A percentile compares a stretch with the other conserved stretches of the same genome.
These are phyloP conservation scores for Jamesozyma piceae DNA, from an alignment of 805 yeast genomes.

Conservation along the genomic window DNA sequence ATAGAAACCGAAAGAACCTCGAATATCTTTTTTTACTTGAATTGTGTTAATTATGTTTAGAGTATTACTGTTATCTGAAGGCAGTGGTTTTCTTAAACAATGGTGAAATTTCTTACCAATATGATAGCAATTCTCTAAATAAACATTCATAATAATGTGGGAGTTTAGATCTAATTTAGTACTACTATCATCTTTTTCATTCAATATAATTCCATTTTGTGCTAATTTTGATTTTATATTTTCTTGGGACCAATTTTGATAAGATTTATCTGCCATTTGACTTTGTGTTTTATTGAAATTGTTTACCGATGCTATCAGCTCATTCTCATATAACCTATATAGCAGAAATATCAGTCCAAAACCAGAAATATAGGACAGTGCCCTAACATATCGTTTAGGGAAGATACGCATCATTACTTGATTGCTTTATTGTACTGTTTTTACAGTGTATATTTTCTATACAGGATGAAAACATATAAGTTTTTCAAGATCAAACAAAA, in stretches of 20 bases:
- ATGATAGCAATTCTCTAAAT: slow-evolving; percentile 15
- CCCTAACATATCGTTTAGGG: neutral
- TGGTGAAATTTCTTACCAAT: slow-evolving; percentile 9
- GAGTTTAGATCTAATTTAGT: neutral
- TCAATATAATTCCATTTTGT: neutral
- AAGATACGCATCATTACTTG: neutral
- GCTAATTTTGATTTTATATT: neutral
- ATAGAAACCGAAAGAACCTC: slow-evolving; percentile 11
- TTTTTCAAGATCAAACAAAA: too few species aligned
- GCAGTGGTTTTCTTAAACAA: slow-evolving; percentile 2
- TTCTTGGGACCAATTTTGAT: neutral
- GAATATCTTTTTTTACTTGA: slow-evolving; percentile 16
- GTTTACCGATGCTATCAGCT: neutral
- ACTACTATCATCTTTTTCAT: neutral
- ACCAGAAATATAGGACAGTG: neutral
- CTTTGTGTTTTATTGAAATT: neutral
- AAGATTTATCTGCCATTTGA: neutral
- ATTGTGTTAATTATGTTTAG: neutral
- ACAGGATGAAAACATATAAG: too few species aligned
- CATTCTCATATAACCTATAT: neutral
- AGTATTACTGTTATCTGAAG: neutral
- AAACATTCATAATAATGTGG: slow-evolving; percentile 14
- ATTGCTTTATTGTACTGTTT: neutral
- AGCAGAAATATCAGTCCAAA: neutral
- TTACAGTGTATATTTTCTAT: neutral